Evolutionary conservation across 2,329 filamentous ascomycete species (phyloP).

Genomic region (Thelonectria blattea): DNA sequence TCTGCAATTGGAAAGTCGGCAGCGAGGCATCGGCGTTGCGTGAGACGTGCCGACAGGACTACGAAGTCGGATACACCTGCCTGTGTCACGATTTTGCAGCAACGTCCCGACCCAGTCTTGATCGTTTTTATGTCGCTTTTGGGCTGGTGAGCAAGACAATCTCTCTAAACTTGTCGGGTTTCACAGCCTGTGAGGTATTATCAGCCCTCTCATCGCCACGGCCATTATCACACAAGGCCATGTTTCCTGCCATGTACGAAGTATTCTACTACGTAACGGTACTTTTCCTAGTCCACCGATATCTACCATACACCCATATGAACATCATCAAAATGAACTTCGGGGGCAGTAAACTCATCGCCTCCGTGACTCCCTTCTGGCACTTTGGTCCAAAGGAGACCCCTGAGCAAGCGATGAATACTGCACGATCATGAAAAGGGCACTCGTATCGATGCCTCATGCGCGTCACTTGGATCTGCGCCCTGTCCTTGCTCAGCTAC

Average conservation of each 20-base stretch:
- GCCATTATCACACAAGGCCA: conserved; percentile 68
- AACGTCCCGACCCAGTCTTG: conserved; percentile 68
- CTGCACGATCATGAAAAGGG: conserved; percentile 29
- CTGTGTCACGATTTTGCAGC: no score
- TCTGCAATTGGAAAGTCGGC: no score
- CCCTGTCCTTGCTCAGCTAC: conserved; percentile 76
- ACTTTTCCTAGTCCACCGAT: conserved; percentile 9
- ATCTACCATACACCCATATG: not conserved
- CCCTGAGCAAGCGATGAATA: conserved; percentile 39
- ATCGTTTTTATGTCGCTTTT: conserved; percentile 68
- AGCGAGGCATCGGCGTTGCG: no score
- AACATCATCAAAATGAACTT: conserved; percentile 20
- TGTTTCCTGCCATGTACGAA: conserved; percentile 72
- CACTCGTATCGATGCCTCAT: conserved; percentile 51
- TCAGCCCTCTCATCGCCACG: conserved; percentile 74
- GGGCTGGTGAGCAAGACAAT: no score
- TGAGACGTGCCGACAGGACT: no score
- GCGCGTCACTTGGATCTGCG: conserved; percentile 71
- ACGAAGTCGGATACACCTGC: no score
- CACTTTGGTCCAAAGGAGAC: conserved; percentile 53
- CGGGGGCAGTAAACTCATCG: conserved; percentile 29
- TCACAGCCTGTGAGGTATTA: conserved; percentile 69
- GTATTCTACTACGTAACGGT: conserved; percentile 79
- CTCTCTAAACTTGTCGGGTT: no score
- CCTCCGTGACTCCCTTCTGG: conserved; percentile 66